Evolutionary conservation across 495 filamentous ascomycete genomes (phyloP), one percentile per base, ranked within the genome.

Genomic region (Penicillium ucsense): DNA sequence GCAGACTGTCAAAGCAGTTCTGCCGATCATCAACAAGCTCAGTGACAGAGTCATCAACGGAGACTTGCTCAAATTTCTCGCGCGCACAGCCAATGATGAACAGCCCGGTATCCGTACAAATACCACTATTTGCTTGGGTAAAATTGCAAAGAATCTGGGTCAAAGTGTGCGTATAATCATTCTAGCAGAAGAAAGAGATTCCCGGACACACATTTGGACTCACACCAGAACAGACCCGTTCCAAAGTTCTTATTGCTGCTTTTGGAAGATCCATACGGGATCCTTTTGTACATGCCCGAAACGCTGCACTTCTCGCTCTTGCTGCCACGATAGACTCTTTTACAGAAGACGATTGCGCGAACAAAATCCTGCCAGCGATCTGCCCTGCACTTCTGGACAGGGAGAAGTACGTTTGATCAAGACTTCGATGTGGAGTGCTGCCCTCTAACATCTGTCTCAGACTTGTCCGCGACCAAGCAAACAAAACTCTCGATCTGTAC

Each of bases 21-120:
- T 98, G 31, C 81, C 81, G 0, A 74, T 97, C 31, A 82, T 97
- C 49, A 70, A 72, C 10, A 98, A 98, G 64, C 78, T 98, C 3
- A 94, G 86, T 6, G 94, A 98, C 57, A 79, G 92, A 33, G 87
- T 84, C 27, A 80, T 96, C 55, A 97, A 98, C 55, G 92, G 94
- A 43, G 92, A 98, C 53, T 68, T 98, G 8, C 68, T 98, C 32
- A 86, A 84, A 60, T 85, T 94, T 60, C 73, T 98, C 27, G 94
- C 92, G 44, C 95, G 95, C 59, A 96, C 91, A 5, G 86, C 92
- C 35, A 97, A 97, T 55, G 92, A 98, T 52, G 91, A 96, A 58
- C 91, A 98, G 56, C 91, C 94, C 11, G 92, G 92, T 5, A 98
- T 98, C 45, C 79, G 92, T 49, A 98, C 92, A 5, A 98, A 98